These are phyloP conservation scores for Saraca asoca DNA, from an alignment of 331 rosid species.

Conservation along the genomic window DNA sequence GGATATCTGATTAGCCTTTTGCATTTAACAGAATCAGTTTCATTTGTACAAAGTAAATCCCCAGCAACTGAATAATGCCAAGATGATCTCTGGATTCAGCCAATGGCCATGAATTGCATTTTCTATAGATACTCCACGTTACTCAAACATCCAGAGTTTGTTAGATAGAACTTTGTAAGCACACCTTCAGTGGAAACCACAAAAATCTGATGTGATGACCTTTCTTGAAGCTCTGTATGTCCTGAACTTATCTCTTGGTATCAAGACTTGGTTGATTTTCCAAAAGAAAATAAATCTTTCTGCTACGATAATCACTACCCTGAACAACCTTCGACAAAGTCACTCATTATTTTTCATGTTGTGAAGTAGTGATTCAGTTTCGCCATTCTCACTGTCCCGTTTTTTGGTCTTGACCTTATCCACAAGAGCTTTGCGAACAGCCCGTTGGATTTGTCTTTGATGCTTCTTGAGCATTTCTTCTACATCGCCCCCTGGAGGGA, in stretches of 20 bases:
- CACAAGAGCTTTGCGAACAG: slow-evolving; percentile 69
- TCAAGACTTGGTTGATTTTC: slow-evolving; percentile 27
- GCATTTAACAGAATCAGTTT: slow-evolving; percentile 37
- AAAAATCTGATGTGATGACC: slow-evolving; percentile 17
- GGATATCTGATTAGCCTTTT: slow-evolving; percentile 11
- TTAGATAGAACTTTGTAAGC: slow-evolving; percentile 32
- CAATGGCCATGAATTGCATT: slow-evolving; percentile 32
- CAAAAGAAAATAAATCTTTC: slow-evolving; percentile 22
- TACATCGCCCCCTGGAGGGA: slow-evolving; percentile 63
- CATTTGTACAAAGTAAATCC: slow-evolving; percentile 43
- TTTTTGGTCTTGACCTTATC: slow-evolving; percentile 56
- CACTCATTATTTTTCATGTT: slow-evolving; percentile 41
- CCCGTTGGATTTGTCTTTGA: slow-evolving; percentile 73
- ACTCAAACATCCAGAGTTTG: slow-evolving; percentile 12
- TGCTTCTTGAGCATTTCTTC: slow-evolving; percentile 86
- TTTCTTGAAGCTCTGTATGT: slow-evolving; percentile 27
- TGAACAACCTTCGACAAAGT: slow-evolving; percentile 18
- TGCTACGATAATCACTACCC: background rate
- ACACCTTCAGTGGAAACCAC: slow-evolving; percentile 33
- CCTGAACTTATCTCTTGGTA: slow-evolving; percentile 22
- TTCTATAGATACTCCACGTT: slow-evolving; percentile 24
- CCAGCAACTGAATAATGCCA: background rate
- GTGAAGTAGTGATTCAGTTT: slow-evolving; percentile 57
- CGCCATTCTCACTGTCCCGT: slow-evolving; percentile 42
- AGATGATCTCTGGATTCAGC: slow-evolving; percentile 30